Percentiles rank a stretch among this genome's conserved stretches.
These are phyloP conservation scores for Acanthamoeba lugdunensis DNA, from an alignment of 208 protist species.

Conservation along the genomic window DNA sequence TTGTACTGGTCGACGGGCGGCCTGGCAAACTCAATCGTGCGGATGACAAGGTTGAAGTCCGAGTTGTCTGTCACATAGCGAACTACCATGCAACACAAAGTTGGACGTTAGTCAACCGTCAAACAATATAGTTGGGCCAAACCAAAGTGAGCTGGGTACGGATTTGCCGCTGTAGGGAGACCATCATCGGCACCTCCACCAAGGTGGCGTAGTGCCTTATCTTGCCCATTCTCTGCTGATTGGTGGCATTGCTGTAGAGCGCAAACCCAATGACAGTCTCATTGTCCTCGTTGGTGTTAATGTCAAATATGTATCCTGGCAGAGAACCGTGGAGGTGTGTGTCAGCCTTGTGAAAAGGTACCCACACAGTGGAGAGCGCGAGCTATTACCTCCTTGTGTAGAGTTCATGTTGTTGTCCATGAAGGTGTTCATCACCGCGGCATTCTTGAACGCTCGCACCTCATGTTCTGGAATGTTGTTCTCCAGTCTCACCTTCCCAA, in stretches of 20 bases:
- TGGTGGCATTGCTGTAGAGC: constrained; percentile 22
- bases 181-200: constrained; percentile 59
- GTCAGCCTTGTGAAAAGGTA: no score
- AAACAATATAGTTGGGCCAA: no score
- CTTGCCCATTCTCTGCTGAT: neutral
- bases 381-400: constrained; percentile 48
- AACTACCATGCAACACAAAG: neutral
- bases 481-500: constrained; percentile 1
- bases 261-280: neutral
- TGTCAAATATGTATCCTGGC: constrained; percentile 29
- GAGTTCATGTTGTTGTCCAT: constrained; percentile 57
- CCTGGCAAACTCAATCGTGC: constrained; percentile 51
- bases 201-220: constrained; percentile 50
- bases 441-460: neutral
- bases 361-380: neutral
- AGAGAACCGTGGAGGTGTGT: neutral
- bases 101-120: neutral
- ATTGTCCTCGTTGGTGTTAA: neutral
- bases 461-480: constrained; percentile 55
- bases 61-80: constrained; percentile 39
- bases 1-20: constrained; percentile 43
- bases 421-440: neutral
- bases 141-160: neutral
- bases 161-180: constrained; percentile 28
- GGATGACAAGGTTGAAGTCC: constrained; percentile 19